These are phyloP conservation scores for Trypanosoma theileri DNA, from an alignment of 208 protist species.

Conservation along the genomic window DNA sequence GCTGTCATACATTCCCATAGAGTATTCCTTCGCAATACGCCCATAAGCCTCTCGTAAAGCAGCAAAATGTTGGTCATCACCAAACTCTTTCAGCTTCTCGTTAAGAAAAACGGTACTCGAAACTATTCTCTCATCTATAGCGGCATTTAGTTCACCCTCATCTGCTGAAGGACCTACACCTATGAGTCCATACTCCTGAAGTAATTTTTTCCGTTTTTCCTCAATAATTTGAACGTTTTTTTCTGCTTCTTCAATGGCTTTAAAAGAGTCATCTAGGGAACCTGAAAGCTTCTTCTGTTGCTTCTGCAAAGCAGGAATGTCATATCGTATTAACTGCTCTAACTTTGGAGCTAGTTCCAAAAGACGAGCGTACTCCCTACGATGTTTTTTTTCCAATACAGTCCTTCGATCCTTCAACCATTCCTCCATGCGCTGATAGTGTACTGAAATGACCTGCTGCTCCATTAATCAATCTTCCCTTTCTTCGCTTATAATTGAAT, in stretches of 20 bases:
- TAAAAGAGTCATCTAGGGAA: constrained; percentile 55
- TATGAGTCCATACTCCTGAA: constrained; percentile 43
- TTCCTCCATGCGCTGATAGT: constrained; percentile 85
- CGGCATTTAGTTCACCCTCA: constrained; percentile 21
- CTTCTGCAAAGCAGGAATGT: constrained; percentile 67
- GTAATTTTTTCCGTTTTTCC: constrained; percentile 36
- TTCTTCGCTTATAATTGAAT: background rate
- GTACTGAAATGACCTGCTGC: constrained; percentile 55
- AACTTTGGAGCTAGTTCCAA: constrained; percentile 50
- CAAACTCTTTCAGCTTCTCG: constrained; percentile 36
- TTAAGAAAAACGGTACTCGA: constrained; percentile 28
- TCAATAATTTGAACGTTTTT: constrained; percentile 29
- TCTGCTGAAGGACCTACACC: constrained; percentile 2
- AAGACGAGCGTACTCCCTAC: constrained; percentile 43
- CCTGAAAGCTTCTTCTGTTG: constrained; percentile 43
- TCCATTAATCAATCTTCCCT: constrained; percentile 32
- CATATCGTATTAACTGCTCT: constrained; percentile 65
- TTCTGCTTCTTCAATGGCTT: constrained; percentile 53
- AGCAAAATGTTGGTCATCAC: constrained; percentile 16
- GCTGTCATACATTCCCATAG: constrained; percentile 32
- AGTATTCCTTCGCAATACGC: constrained; percentile 24
- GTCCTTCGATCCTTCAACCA: constrained; percentile 69
- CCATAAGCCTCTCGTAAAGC: constrained; percentile 46
- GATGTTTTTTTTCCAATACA: constrained; percentile 55
- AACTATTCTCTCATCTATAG: constrained; percentile 43